phyloP scores from a whole-genome alignment of 495 filamentous ascomycete species.

The Stereocaulon alpinum region DNA sequence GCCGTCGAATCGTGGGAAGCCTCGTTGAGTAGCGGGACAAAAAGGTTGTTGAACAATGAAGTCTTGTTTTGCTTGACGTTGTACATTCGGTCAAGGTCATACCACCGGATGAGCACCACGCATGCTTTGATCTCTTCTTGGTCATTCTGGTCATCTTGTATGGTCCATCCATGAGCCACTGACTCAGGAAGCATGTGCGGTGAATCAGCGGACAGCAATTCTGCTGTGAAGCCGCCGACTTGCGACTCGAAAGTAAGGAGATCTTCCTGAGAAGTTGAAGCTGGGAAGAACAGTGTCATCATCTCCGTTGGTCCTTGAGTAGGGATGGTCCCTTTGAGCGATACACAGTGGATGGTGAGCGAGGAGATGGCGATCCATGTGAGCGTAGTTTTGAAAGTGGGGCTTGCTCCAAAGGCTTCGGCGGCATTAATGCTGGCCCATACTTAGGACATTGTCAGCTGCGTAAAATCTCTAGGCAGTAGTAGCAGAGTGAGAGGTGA shows the following conservation, averaged over 20 bases:
- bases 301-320: neutral
- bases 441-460: neutral
- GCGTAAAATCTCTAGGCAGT: neutral
- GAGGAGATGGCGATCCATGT: neutral
- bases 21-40: neutral
- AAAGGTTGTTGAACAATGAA: neutral
- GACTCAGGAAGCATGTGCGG: neutral
- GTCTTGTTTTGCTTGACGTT: neutral
- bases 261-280: neutral
- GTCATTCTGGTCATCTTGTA: neutral
- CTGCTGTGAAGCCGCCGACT: neutral
- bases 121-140: neutral
- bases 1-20: neutral
- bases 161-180: neutral
- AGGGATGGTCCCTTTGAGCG: neutral
- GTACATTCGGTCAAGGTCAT: slow-evolving; percentile 2
- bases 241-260: neutral
- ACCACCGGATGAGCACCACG: neutral
- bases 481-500: neutral
- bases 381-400: neutral
- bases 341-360: neutral
- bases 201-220: neutral
- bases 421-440: neutral
- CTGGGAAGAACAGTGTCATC: neutral
- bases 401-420: slow-evolving; percentile 2